Conservation (phyloP, 176 grass and related monocot genomes). For the Dendrocalamus sinicus region DNA sequence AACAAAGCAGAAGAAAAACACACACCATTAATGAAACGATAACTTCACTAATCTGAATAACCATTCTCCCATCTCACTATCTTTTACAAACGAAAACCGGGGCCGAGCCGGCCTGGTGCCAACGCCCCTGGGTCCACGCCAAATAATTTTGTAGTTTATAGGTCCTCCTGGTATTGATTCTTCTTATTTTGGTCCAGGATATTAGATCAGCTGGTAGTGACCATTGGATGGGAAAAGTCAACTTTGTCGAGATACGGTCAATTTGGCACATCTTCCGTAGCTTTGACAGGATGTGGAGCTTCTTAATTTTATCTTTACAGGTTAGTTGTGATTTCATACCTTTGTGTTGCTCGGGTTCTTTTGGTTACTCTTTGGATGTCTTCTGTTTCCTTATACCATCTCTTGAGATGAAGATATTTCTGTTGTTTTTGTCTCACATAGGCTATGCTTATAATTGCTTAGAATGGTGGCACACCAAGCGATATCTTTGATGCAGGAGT, state of each 20-base stretch:
- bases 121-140: too few relatives aligned
- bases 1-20: too few relatives aligned
- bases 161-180: constrained; percentile 28
- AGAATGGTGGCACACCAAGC: constrained; percentile 87
- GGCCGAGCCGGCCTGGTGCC: too few relatives aligned
- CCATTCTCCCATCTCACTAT: too few relatives aligned
- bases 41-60: too few relatives aligned
- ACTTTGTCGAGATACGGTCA: constrained; percentile 91
- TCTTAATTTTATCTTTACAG: constrained; percentile 90
- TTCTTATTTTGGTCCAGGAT: constrained; percentile 62
- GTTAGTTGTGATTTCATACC: constrained; percentile 49
- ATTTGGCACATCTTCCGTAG: constrained; percentile 86
- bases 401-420: neutral
- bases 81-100: too few relatives aligned
- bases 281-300: constrained; percentile 98
- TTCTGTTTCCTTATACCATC: constrained; percentile 26
- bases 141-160: neutral
- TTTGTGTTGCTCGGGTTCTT: constrained; percentile 32
- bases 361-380: constrained; percentile 26
- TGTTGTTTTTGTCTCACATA: constrained; percentile 33
- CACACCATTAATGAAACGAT: too few relatives aligned
- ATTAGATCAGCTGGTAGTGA: constrained; percentile 39
- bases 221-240: constrained; percentile 94
- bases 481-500: constrained; percentile 84
- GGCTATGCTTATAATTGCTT: constrained; percentile 96